A percentile compares a stretch with the other conserved stretches of the same genome.
Conservation (phyloP, 768 basidiomycete genomes). For the Trametes gibbosa region DNA sequence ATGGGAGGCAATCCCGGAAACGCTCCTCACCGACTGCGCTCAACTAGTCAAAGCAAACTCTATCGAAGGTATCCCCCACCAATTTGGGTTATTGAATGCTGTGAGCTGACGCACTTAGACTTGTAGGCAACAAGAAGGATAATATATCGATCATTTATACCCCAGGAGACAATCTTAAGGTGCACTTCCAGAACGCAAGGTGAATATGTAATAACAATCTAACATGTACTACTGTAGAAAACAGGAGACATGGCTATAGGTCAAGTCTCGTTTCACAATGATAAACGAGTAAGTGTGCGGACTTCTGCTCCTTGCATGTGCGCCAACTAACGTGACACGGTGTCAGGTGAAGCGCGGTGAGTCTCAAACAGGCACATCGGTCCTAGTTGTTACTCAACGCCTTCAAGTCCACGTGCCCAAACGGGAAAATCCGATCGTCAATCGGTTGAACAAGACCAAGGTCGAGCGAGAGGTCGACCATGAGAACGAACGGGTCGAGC, state of each 20-base stretch:
- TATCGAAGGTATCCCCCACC: conserved; percentile 70
- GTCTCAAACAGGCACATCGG: neutral
- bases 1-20: conserved; percentile 87
- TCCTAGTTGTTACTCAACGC: neutral
- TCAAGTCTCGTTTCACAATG: conserved; percentile 91
- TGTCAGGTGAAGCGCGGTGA: conserved; percentile 76
- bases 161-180: conserved; percentile 89
- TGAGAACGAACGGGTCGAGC: conserved; percentile 81
- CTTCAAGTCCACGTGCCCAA: conserved; percentile 67
- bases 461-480: conserved; percentile 82
- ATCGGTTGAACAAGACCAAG: conserved; percentile 93
- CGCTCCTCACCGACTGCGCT: conserved; percentile 78
- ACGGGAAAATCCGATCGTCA: conserved; percentile 87
- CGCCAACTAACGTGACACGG: neutral
- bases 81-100: neutral
- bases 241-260: conserved; percentile 97
- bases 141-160: conserved; percentile 93
- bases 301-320: neutral
- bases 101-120: conserved; percentile 5
- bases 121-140: conserved; percentile 90
- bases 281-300: conserved; percentile 60
- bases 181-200: conserved; percentile 25
- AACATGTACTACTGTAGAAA: conserved; percentile 55
- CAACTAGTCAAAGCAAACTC: conserved; percentile 98
- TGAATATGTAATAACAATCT: neutral